Conservation (phyloP, 2,329 filamentous ascomycete genomes). For the Ceratocystis papillata region DNA sequence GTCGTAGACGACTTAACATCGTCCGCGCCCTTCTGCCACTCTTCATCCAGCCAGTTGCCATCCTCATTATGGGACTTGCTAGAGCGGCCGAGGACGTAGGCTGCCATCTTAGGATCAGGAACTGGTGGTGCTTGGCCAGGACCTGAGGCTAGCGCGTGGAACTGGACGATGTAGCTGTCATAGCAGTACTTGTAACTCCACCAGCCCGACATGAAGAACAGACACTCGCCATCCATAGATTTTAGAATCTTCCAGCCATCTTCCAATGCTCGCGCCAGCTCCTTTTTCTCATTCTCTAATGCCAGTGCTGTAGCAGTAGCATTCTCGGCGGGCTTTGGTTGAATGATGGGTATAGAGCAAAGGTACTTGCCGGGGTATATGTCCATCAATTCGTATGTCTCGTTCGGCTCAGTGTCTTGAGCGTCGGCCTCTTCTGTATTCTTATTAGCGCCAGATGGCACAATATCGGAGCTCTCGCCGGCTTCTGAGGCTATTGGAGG, state of each 20-base stretch:
- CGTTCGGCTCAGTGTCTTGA: conserved; percentile 26
- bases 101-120: conserved; percentile 63
- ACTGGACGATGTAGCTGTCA: conserved; percentile 75
- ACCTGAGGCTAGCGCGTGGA: conserved; percentile 64
- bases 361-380: conserved; percentile 61
- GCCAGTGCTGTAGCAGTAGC: conserved; percentile 57
- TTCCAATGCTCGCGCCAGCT: conserved; percentile 63
- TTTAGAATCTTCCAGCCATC: conserved; percentile 71
- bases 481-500: not conserved
- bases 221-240: conserved; percentile 66
- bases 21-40: conserved; percentile 28
- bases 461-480: conserved; percentile 31
- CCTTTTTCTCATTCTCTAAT: conserved; percentile 65
- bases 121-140: conserved; percentile 61
- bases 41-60: conserved; percentile 27
- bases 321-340: conserved; percentile 45
- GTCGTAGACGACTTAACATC: conserved; percentile 22
- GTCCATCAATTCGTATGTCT: conserved; percentile 62
- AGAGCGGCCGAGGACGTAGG: conserved; percentile 60
- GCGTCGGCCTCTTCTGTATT: not conserved
- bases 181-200: conserved; percentile 97
- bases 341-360: conserved; percentile 69
- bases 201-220: conserved; percentile 78
- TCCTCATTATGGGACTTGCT: conserved; percentile 27
- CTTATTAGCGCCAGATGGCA: conserved; percentile 28